Percentiles rank a stretch among this genome's conserved stretches.
Evolutionary conservation across 2,329 filamentous ascomycete genomes (phyloP).

Genomic region (Didymella pomorum): DNA sequence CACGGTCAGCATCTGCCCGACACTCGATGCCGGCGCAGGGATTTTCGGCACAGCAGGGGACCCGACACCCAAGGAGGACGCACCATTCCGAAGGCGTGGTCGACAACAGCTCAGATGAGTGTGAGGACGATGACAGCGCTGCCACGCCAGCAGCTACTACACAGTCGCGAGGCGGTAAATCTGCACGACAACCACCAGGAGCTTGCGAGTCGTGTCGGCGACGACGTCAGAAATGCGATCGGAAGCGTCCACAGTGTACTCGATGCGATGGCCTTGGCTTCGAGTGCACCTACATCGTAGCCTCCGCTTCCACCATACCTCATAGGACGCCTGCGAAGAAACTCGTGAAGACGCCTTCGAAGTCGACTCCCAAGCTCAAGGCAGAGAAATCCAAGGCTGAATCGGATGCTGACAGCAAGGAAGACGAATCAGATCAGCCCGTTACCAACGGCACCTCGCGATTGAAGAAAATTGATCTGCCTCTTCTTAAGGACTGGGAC

Average conservation of each 20-base stretch:
- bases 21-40: background rate
- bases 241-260: slow-evolving; percentile 73
- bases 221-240: slow-evolving; percentile 63
- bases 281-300: background rate
- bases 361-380: background rate
- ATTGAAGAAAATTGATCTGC: background rate
- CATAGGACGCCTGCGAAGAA: background rate
- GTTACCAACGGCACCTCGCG: background rate
- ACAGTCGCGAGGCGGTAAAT: background rate
- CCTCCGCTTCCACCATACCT: background rate
- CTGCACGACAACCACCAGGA: slow-evolving; percentile 6
- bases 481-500: slow-evolving; percentile 6
- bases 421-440: background rate
- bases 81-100: slow-evolving; percentile 3
- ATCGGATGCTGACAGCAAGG: background rate
- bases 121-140: background rate
- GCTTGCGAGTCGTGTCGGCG: slow-evolving; percentile 12
- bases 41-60: background rate
- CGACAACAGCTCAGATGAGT: slow-evolving; percentile 10
- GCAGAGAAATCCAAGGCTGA: background rate
- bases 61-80: background rate
- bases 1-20: background rate
- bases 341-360: background rate
- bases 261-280: slow-evolving; percentile 65
- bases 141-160: background rate